phyloP scores from a whole-genome alignment of 208 protist species.

The Wallacemonas rigidus region DNA sequence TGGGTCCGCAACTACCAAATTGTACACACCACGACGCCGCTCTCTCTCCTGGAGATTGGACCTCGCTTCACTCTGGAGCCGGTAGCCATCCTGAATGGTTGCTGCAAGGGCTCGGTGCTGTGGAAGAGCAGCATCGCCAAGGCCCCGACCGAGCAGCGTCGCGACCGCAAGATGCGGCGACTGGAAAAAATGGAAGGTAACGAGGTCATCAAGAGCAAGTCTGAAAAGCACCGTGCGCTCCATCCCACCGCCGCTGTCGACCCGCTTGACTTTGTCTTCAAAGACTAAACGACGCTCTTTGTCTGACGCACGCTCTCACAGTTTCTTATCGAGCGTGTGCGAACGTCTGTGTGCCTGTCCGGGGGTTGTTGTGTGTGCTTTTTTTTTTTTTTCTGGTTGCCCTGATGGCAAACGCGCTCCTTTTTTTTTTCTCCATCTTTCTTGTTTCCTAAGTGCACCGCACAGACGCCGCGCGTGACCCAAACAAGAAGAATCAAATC shows the following conservation, averaged over 20 bases:
- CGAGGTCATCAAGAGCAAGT: slow-evolving; percentile 63
- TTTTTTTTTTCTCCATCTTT: slow-evolving; percentile 13
- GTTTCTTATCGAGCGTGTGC: background rate
- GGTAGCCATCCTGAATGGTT: slow-evolving; percentile 94
- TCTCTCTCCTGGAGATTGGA: slow-evolving; percentile 96
- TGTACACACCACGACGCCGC: slow-evolving; percentile 40
- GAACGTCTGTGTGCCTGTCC: slow-evolving; percentile 5
- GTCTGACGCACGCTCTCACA: no score
- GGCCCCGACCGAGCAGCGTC: slow-evolving; percentile 81
- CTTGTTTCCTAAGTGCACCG: background rate
- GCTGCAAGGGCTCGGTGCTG: slow-evolving; percentile 94
- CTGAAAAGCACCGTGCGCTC: slow-evolving; percentile 63
- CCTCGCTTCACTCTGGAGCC: slow-evolving; percentile 96
- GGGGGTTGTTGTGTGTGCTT: no score
- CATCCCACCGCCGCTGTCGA: slow-evolving; percentile 61
- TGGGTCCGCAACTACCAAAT: slow-evolving; percentile 99
- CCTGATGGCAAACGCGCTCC: no score
- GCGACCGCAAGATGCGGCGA: slow-evolving; percentile 67
- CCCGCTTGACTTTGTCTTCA: slow-evolving; percentile 77
- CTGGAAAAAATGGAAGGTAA: slow-evolving; percentile 75
- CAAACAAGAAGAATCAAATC: no score
- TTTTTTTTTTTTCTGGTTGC: background rate
- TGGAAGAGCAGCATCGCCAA: slow-evolving; percentile 87
- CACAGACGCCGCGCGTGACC: no score
- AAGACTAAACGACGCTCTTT: slow-evolving; percentile 20